Conservation (phyloP, 768 basidiomycete species). For the Daedaleopsis sinensis region DNA sequence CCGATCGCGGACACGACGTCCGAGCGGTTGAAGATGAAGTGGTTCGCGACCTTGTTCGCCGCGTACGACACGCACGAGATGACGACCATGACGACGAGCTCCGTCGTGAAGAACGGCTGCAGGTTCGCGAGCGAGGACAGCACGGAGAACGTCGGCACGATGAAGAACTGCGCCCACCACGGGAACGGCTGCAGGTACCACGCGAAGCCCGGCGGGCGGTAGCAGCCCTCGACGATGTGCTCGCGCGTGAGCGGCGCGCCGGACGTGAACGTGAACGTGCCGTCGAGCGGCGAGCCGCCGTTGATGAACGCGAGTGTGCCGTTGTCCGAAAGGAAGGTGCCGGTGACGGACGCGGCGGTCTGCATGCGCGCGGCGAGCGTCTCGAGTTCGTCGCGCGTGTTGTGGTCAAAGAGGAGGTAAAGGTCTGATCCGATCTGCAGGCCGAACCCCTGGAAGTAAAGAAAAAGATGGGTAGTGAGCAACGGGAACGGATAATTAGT, state of each 20-base stretch:
- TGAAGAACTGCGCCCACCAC: slow-evolving; percentile 72
- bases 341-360: slow-evolving; percentile 55
- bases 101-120: slow-evolving; percentile 72
- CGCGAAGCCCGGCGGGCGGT: slow-evolving; percentile 60
- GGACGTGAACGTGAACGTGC: slow-evolving; percentile 71
- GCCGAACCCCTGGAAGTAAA: slow-evolving; percentile 58
- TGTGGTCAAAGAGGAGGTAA: slow-evolving; percentile 69
- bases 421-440: slow-evolving; percentile 84
- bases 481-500: background rate
- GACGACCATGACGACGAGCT: slow-evolving; percentile 81
- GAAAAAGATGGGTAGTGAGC: background rate
- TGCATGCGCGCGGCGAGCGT: slow-evolving; percentile 54
- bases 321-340: slow-evolving; percentile 68
- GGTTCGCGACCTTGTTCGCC: slow-evolving; percentile 81
- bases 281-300: slow-evolving; percentile 48
- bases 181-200: slow-evolving; percentile 89
- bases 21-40: slow-evolving; percentile 82
- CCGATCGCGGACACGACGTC: slow-evolving; percentile 87
- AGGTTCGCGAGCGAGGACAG: slow-evolving; percentile 76
- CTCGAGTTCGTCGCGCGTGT: slow-evolving; percentile 54
- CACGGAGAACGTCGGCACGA: slow-evolving; percentile 75
- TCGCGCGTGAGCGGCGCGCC: slow-evolving; percentile 45
- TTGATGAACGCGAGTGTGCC: slow-evolving; percentile 41
- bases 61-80: slow-evolving; percentile 82
- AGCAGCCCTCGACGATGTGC: slow-evolving; percentile 68